Conservation (phyloP, 2,329 filamentous ascomycete genomes). For the Diaporthe aspalathi region DNA sequence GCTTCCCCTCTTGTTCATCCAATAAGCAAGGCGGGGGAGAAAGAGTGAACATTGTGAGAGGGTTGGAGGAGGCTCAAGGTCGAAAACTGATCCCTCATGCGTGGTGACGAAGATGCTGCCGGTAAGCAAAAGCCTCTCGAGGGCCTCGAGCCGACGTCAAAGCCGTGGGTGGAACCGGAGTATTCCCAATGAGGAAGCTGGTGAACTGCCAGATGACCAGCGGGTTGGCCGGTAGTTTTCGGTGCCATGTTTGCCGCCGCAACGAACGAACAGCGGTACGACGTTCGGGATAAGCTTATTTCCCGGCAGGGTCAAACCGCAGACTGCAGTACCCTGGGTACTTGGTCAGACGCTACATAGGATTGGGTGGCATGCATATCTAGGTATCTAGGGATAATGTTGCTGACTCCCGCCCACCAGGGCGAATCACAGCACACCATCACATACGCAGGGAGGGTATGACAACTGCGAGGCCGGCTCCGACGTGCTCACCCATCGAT, state of each 20-base stretch:
- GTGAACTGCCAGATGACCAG: constrained; percentile 12
- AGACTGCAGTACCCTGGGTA: background rate
- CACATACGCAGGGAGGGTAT: constrained; percentile 3
- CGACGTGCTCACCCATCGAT: constrained; percentile 16
- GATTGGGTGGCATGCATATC: constrained; percentile 13
- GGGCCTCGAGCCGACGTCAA: background rate
- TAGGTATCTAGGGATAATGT: background rate
- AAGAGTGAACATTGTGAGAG: too few species aligned
- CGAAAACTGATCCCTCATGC: background rate
- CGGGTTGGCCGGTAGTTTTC: background rate
- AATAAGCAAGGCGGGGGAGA: background rate
- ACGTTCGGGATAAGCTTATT: constrained; percentile 26
- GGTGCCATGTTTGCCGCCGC: constrained; percentile 14
- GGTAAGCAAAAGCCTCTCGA: background rate
- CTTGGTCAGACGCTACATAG: background rate
- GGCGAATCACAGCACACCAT: constrained; percentile 15
- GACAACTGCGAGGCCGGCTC: background rate
- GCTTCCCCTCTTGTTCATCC: constrained; percentile 17
- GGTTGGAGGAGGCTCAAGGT: too few species aligned
- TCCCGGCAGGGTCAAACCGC: constrained; percentile 18
- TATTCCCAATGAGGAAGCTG: constrained; percentile 23
- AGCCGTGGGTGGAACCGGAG: background rate
- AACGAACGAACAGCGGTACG: background rate
- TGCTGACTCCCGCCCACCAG: background rate
- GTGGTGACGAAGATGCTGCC: constrained; percentile 8